A percentile compares a stretch with the other conserved stretches of the same genome.
phyloP scores from a whole-genome alignment of 805 yeast species.

The Pichia exigua region DNA sequence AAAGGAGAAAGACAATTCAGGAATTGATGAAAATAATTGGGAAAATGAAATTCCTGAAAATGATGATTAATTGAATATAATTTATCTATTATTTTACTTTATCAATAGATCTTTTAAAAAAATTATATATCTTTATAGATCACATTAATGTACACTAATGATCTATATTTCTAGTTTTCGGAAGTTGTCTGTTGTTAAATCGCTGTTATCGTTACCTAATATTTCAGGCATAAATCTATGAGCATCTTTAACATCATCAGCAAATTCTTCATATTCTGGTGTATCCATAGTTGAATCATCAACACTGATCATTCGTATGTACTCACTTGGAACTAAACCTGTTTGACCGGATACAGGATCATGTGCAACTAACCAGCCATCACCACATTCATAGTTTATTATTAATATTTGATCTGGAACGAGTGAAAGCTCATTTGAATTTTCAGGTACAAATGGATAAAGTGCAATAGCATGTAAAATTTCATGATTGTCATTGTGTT shows the following conservation, averaged over 20 bases:
- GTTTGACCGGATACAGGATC: slow-evolving; percentile 70
- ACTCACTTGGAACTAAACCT: slow-evolving; percentile 93
- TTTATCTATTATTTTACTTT: neutral
- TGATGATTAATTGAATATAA: neutral
- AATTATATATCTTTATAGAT: neutral
- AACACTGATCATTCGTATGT: slow-evolving; percentile 47
- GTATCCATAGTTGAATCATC: slow-evolving; percentile 18
- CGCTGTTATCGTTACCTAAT: slow-evolving; percentile 7
- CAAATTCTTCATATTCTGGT: slow-evolving; percentile 23
- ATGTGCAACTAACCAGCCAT: slow-evolving; percentile 96
- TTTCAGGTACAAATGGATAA: slow-evolving; percentile 87
- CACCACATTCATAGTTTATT: slow-evolving; percentile 89
- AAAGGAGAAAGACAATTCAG: slow-evolving; percentile 30
- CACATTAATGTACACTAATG: neutral
- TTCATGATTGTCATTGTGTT: slow-evolving; percentile 11
- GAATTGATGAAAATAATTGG: slow-evolving; percentile 40
- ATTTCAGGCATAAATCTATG: slow-evolving; percentile 17
- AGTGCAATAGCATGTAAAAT: slow-evolving; percentile 62
- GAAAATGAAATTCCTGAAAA: slow-evolving; percentile 36
- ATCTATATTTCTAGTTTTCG: slow-evolving; percentile 7
- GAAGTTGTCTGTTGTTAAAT: slow-evolving; percentile 6
- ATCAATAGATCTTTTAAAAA: neutral
- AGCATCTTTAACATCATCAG: slow-evolving; percentile 21
- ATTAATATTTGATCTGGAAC: slow-evolving; percentile 76
- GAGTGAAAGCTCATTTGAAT: slow-evolving; percentile 81